Evolutionary conservation across 2,329 filamentous ascomycete genomes (phyloP).

Genomic region (Nothophoma quercina): DNA sequence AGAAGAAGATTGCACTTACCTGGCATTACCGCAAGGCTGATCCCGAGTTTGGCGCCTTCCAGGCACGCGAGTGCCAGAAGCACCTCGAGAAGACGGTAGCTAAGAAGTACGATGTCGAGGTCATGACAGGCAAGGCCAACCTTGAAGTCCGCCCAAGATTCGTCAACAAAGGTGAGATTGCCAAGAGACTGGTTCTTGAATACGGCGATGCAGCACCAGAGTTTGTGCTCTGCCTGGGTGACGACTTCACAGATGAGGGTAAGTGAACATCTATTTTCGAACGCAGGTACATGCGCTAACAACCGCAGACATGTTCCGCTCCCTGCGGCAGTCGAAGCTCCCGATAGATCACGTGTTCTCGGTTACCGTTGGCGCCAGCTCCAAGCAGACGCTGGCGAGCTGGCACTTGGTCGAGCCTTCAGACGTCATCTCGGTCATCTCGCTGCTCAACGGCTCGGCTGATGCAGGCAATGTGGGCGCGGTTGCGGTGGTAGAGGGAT

Average conservation of each 20-base stretch:
- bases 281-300: conserved; percentile 11
- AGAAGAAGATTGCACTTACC: conserved; percentile 91
- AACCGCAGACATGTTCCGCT: conserved; percentile 77
- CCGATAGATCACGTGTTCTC: conserved; percentile 78
- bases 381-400: conserved; percentile 87
- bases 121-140: conserved; percentile 97
- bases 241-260: conserved; percentile 98
- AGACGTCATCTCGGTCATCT: conserved; percentile 78
- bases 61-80: conserved; percentile 81
- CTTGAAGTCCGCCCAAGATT: conserved; percentile 95
- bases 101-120: conserved; percentile 87
- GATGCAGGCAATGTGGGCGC: conserved; percentile 52
- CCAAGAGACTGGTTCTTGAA: conserved; percentile 78
- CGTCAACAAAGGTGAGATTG: conserved; percentile 98
- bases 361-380: conserved; percentile 89
- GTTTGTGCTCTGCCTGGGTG: conserved; percentile 89
- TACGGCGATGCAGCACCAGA: conserved; percentile 75
- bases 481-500: conserved; percentile 51
- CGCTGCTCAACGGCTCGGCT: conserved; percentile 61
- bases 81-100: conserved; percentile 79
- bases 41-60: conserved; percentile 81
- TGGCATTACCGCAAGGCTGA: conserved; percentile 97
- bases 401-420: conserved; percentile 90
- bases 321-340: conserved; percentile 68
- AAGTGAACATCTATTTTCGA: conserved; percentile 34